phyloP scores from a whole-genome alignment of 176 grass and related monocot species.

The Triticum urartu region DNA sequence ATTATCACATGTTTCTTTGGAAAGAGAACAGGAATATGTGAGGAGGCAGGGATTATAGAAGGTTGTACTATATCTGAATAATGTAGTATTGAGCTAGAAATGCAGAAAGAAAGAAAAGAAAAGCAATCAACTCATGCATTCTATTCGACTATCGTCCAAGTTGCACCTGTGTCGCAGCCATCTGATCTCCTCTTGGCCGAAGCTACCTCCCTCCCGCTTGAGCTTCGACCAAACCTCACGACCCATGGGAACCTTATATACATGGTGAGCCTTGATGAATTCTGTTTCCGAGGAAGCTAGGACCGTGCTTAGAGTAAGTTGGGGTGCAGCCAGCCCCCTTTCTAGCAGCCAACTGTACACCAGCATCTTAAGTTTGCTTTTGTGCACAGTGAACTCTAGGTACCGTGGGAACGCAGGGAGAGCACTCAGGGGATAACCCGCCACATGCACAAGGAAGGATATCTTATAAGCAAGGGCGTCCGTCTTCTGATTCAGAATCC shows the following conservation, averaged over 20 bases:
- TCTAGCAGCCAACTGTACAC: conserved; percentile 63
- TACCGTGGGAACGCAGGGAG: background rate
- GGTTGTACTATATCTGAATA: too few species aligned
- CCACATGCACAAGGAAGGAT: conserved; percentile 41
- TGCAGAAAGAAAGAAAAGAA: too few species aligned
- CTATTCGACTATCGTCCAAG: too few species aligned
- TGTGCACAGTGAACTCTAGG: conserved; percentile 44
- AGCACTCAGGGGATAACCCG: conserved; percentile 45
- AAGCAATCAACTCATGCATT: too few species aligned
- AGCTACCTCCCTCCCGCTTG: conserved; percentile 28
- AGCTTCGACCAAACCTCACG: conserved; percentile 40
- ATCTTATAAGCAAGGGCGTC: conserved; percentile 48
- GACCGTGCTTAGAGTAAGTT: conserved; percentile 38
- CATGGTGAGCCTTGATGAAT: conserved; percentile 24
- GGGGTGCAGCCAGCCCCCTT: conserved; percentile 22
- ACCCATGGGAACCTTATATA: conserved; percentile 23
- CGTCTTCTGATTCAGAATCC: conserved; percentile 59
- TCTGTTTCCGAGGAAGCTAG: conserved; percentile 47
- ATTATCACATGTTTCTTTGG: too few species aligned
- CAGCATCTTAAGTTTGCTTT: conserved; percentile 42
- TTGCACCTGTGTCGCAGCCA: too few species aligned
- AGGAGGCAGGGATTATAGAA: too few species aligned
- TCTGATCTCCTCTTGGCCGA: background rate
- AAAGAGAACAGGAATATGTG: too few species aligned
- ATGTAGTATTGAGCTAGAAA: too few species aligned